Base-by-base conservation (phyloP, 148 eudicot genomes). In the Linanthus parryae region DNA sequence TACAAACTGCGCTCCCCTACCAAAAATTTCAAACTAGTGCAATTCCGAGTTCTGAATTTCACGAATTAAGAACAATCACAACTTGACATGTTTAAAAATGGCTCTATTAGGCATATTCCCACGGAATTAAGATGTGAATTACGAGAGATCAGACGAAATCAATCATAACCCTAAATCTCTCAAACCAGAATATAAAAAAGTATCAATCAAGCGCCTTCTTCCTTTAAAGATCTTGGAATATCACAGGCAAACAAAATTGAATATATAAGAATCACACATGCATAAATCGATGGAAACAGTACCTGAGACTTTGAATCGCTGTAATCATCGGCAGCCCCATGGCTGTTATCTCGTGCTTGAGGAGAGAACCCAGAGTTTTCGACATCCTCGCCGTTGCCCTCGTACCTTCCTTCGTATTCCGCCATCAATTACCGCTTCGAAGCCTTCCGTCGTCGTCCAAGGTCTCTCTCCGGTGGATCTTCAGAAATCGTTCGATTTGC, bases 361-460 rank as follows among this genome's bases (percentile, higher is more conserved):
- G 79, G 83, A 3, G 81, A 69, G n/a, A 73, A 67, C 26, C 62
- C 69, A 40, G 57, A 26, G 19, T 56, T 51, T 21, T 62, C 64
- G 12, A 58, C 49, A 56, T 68, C 80, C 31, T 44, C 68, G 11
- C 86, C 86, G 69, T 78, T 82, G 29, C 52, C 73, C 12, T 72
- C 77, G 65, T 66, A 75, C 21, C 62, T 56, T 3, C 64, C 82
- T 58, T 66, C 74, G 63, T 73, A 79, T n/a, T 76, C 63, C 71
- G 82, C 16, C 85, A 79, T 79, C 50, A 45, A 38, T 55, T 31
- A 14, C 41, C 35, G 25, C 48, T 45, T 21, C 49, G 12, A 12
- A 34, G 7, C 10, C 25, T n/a, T 16, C 26, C 24, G 8, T 49
- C 28, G 11, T 63, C 49, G 8, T 19, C 59, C 11, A 22, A 40